Evolutionary conservation across 805 yeast species (phyloP).

Genomic region (Candida hispaniensis): DNA sequence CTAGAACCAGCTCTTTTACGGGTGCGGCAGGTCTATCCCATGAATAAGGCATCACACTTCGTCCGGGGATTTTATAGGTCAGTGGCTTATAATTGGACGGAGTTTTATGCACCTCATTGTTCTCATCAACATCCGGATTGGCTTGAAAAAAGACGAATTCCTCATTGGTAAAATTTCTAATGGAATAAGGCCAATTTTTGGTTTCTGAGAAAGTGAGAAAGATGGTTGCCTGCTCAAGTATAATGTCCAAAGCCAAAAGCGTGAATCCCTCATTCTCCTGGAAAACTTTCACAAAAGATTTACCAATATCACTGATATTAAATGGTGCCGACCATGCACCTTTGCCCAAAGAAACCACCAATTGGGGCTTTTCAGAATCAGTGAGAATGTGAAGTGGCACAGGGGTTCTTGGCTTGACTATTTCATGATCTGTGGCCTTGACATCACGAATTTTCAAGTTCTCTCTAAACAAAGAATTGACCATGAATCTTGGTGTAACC

Average conservation of each 20-base stretch:
- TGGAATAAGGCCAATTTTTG: constrained; percentile 83
- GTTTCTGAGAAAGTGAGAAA: constrained; percentile 69
- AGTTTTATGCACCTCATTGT: constrained; percentile 44
- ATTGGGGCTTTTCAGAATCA: constrained; percentile 33
- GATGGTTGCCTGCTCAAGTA: constrained; percentile 71
- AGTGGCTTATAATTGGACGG: constrained; percentile 62
- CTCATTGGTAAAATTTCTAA: constrained; percentile 78
- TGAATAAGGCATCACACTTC: constrained; percentile 94
- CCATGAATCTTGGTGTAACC: constrained; percentile 70
- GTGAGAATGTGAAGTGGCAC: constrained; percentile 44
- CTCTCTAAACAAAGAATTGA: constrained; percentile 50
- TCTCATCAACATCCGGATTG: constrained; percentile 58
- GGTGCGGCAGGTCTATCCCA: constrained; percentile 95
- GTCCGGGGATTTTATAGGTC: constrained; percentile 70
- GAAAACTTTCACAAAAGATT: constrained; percentile 58
- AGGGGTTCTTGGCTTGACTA: too few species aligned
- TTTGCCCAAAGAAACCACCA: constrained; percentile 49
- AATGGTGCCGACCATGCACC: constrained; percentile 83
- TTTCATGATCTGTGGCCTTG: constrained; percentile 20
- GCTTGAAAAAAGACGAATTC: constrained; percentile 81
- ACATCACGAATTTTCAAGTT: constrained; percentile 50
- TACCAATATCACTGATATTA: constrained; percentile 73
- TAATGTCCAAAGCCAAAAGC: constrained; percentile 58
- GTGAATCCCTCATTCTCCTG: constrained; percentile 53
- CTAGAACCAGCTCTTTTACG: constrained; percentile 65